These are phyloP conservation scores for Boletus fagicola DNA, from an alignment of 768 basidiomycete species.

Conservation along the genomic window DNA sequence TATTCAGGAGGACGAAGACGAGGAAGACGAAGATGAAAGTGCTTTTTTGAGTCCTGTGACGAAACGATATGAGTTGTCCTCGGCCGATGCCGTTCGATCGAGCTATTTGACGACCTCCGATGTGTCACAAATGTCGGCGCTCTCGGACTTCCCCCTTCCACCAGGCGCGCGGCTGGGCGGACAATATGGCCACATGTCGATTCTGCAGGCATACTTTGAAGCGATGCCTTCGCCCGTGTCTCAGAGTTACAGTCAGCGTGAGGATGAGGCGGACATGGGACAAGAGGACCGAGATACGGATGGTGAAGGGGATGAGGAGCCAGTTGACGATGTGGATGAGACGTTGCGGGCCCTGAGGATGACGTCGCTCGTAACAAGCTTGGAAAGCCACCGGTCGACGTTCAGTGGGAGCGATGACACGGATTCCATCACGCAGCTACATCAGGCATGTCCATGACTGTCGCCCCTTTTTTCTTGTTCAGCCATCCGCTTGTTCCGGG, in stretches of 20 bases:
- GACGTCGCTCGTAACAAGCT: conserved; percentile 5
- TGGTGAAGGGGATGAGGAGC: not conserved
- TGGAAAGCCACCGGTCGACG: conserved; percentile 21
- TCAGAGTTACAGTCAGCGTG: not conserved
- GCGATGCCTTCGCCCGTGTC: conserved; percentile 3
- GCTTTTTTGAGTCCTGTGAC: conserved; percentile 16
- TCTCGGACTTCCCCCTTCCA: conserved; percentile 72
- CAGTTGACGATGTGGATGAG: conserved; percentile 14
- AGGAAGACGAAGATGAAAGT: conserved; percentile 6
- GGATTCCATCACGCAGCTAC: conserved; percentile 18
- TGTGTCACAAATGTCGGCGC: conserved; percentile 62
- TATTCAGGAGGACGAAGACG: conserved; percentile 15
- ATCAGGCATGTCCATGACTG: conserved; percentile 15
- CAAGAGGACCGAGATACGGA: not conserved
- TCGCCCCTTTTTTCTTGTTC: not conserved
- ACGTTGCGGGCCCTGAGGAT: conserved; percentile 15
- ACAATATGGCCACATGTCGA: conserved; percentile 32
- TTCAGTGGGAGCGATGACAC: conserved; percentile 29
- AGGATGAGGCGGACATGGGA: not conserved
- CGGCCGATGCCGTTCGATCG: conserved; percentile 39
- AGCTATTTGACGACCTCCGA: conserved; percentile 65
- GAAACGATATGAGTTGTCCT: conserved; percentile 23
- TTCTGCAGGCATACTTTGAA: conserved; percentile 47
- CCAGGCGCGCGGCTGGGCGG: conserved; percentile 37
- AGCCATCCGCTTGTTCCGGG: not conserved